Evolutionary conservation across 106 monocot genomes (phyloP).

Genomic region (Amphibolis antarctica): DNA sequence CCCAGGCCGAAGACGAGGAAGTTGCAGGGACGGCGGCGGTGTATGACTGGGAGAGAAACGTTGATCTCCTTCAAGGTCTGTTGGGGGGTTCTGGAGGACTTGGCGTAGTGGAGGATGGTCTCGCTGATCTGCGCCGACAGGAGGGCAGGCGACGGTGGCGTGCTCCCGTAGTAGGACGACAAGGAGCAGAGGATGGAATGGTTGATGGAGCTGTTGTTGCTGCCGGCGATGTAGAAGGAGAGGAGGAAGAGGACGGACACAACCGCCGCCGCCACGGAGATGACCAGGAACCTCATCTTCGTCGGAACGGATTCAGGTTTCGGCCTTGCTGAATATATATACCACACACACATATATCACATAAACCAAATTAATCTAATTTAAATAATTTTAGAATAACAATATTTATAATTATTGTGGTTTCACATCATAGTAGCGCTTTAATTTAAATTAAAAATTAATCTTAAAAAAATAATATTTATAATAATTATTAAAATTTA

Average conservation of each 20-base stretch:
- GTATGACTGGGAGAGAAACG: slow-evolving; percentile 32
- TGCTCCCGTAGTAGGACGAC: not conserved
- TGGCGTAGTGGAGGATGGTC: slow-evolving; percentile 52
- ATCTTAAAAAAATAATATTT: too few species aligned
- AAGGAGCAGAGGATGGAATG: slow-evolving; percentile 3
- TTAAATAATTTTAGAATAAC: too few species aligned
- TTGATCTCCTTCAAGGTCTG: slow-evolving; percentile 44
- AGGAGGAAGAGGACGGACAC: not conserved
- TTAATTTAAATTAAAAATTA: too few species aligned
- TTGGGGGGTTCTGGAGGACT: slow-evolving; percentile 20
- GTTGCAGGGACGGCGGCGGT: slow-evolving; percentile 48
- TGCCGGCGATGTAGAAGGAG: slow-evolving; percentile 6
- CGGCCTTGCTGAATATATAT: too few species aligned
- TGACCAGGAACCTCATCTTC: slow-evolving; percentile 2
- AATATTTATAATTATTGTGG: too few species aligned
- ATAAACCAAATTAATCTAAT: too few species aligned
- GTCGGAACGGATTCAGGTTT: too few species aligned
- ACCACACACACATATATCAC: too few species aligned
- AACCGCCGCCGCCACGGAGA: not conserved
- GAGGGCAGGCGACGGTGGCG: not conserved
- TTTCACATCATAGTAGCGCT: too few species aligned
- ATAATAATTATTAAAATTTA: too few species aligned
- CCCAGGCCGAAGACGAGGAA: slow-evolving; percentile 72
- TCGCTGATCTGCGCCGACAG: not conserved
- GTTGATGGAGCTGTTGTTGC: not conserved